A percentile compares a stretch with the other conserved stretches of the same genome.
Conservation (phyloP, 106 monocot genomes). For the Xerophyta viscosa region DNA sequence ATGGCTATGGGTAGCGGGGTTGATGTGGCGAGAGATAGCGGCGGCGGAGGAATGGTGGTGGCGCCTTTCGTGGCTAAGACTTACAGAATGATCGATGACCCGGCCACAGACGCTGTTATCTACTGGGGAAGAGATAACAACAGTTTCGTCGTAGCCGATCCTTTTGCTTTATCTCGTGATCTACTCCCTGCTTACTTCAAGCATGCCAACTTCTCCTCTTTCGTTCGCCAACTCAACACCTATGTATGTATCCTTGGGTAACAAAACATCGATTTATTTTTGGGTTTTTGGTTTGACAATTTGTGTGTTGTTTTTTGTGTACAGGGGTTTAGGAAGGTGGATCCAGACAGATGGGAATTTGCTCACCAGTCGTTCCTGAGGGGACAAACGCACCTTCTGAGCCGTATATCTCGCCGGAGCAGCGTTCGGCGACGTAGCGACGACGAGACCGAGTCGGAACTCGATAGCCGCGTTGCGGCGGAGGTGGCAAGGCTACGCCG, state of each 20-base stretch:
- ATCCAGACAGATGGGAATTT: conserved; percentile 1
- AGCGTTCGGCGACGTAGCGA: background rate
- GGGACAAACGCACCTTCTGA: background rate
- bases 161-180: conserved; percentile 3
- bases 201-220: conserved; percentile 8
- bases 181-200: conserved; percentile 13
- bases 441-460: background rate
- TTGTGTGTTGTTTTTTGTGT: too few species aligned
- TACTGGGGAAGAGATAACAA: conserved; percentile 13
- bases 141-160: conserved; percentile 14
- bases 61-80: conserved; percentile 17
- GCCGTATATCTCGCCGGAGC: background rate
- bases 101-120: conserved; percentile 8
- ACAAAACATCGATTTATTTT: conserved; percentile 1
- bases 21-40: background rate
- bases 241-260: conserved; percentile 4
- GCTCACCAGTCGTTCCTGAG: background rate
- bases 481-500: background rate
- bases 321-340: conserved; percentile 2
- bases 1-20: background rate
- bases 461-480: background rate
- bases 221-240: conserved; percentile 15
- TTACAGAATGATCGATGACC: conserved; percentile 15
- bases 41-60: conserved; percentile 1
- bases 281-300: too few species aligned